Conservation (phyloP, 495 filamentous ascomycete species). For the Penicillium arizonense region DNA sequence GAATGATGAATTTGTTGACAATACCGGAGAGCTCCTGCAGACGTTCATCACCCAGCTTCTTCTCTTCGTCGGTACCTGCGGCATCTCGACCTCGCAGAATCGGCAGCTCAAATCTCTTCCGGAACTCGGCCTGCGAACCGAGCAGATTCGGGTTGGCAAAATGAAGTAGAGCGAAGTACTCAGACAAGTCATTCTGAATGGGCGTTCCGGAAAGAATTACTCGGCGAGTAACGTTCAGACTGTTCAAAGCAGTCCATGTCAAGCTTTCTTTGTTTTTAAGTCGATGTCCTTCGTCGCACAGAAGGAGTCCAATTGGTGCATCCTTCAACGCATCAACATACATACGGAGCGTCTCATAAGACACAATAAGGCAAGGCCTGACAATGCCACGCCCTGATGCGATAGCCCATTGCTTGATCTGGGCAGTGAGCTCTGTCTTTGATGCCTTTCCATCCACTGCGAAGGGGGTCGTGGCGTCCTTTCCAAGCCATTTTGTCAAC, state of each 20-base stretch:
- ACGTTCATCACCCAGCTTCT: conserved; percentile 80
- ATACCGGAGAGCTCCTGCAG: conserved; percentile 74
- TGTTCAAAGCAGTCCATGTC: conserved; percentile 87
- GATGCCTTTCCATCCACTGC: conserved; percentile 95
- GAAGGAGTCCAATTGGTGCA: conserved; percentile 84
- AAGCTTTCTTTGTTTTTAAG: conserved; percentile 96
- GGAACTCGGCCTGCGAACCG: conserved; percentile 86
- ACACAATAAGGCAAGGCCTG: conserved; percentile 97
- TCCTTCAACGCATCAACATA: conserved; percentile 86
- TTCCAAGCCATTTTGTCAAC: conserved; percentile 83
- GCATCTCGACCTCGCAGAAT: conserved; percentile 93
- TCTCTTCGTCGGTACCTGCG: conserved; percentile 78
- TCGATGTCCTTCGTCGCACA: conserved; percentile 99
- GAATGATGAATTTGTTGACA: conserved; percentile 99
- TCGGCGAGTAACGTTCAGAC: conserved; percentile 82
- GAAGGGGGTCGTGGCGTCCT: conserved; percentile 88
- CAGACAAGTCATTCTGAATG: conserved; percentile 96
- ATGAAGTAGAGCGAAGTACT: conserved; percentile 94
- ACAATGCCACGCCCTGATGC: conserved; percentile 86
- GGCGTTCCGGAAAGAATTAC: conserved; percentile 97
- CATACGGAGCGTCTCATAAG: conserved; percentile 92
- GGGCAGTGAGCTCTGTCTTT: conserved; percentile 85
- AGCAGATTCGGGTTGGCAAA: conserved; percentile 95
- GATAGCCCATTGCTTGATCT: conserved; percentile 93
- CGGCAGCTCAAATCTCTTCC: conserved; percentile 90